A percentile compares a stretch with the other conserved stretches of the same genome.
Conservation (phyloP, 768 basidiomycete genomes). For the Termitomyces sp. region DNA sequence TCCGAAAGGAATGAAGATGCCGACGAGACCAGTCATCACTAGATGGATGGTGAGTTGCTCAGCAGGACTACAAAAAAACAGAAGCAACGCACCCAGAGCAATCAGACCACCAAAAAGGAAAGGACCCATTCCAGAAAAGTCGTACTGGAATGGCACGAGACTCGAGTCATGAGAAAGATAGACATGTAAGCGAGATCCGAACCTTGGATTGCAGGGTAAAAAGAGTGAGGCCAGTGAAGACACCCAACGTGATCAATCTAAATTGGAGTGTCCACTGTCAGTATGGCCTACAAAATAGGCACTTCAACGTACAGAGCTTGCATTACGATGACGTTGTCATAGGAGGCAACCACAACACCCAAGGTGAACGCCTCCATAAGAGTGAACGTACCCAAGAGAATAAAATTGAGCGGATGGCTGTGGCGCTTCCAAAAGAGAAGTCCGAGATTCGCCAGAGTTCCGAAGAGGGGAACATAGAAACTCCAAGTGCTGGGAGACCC, state of each 20-base stretch:
- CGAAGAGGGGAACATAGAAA: conserved; percentile 75
- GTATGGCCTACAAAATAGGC: not conserved
- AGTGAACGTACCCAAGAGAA: conserved; percentile 85
- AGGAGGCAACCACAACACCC: conserved; percentile 80
- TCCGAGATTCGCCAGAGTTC: conserved; percentile 74
- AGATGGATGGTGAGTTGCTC: not conserved
- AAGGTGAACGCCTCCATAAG: conserved; percentile 87
- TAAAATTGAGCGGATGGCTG: conserved; percentile 82
- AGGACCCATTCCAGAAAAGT: conserved; percentile 90
- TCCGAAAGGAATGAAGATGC: conserved; percentile 83
- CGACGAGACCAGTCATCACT: conserved; percentile 82
- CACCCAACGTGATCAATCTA: conserved; percentile 84
- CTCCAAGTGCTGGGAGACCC: conserved; percentile 58
- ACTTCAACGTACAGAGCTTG: conserved; percentile 69
- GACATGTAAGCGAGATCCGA: conserved; percentile 9
- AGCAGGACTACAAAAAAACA: not conserved
- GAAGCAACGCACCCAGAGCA: conserved; percentile 55
- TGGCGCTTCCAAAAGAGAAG: conserved; percentile 92
- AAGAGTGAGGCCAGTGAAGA: conserved; percentile 90
- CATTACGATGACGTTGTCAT: conserved; percentile 67
- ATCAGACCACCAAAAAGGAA: conserved; percentile 85
- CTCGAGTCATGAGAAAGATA: not conserved
- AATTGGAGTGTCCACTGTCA: conserved; percentile 7
- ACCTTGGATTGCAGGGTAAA: conserved; percentile 96
- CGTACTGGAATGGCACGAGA: conserved; percentile 54